These are phyloP conservation scores for Ampelocalamus luodianensis DNA, from an alignment of 176 grass and related monocot species.

Conservation along the genomic window DNA sequence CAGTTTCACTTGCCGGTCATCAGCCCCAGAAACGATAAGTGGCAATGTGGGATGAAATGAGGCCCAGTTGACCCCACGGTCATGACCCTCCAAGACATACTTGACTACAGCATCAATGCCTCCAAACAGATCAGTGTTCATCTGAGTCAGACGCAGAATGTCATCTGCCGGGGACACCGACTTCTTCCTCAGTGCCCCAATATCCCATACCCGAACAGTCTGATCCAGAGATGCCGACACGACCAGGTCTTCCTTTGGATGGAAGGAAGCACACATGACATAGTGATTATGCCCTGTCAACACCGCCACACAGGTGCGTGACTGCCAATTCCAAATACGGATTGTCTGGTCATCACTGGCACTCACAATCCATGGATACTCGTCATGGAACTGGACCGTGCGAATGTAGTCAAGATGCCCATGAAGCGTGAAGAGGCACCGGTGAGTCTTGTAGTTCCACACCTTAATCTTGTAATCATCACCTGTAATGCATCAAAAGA, in stretches of 20 bases:
- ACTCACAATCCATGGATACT: constrained; percentile 86
- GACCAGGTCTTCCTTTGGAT: constrained; percentile 90
- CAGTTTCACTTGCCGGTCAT: constrained; percentile 90
- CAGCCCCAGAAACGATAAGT: constrained; percentile 86
- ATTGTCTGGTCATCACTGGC: constrained; percentile 92
- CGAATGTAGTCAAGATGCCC: constrained; percentile 94
- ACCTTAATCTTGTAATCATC: constrained; percentile 98
- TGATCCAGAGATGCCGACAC: constrained; percentile 88
- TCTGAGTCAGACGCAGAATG: constrained; percentile 75
- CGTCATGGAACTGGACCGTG: constrained; percentile 85
- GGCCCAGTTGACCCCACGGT: constrained; percentile 92
- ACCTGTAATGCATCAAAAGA: constrained; percentile 49
- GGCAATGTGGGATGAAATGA: constrained; percentile 83
- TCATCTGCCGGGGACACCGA: constrained; percentile 77
- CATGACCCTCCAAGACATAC: constrained; percentile 90
- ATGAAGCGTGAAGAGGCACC: constrained; percentile 88
- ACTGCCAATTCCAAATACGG: constrained; percentile 96
- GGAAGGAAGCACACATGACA: constrained; percentile 94
- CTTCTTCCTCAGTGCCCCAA: constrained; percentile 75
- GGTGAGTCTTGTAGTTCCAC: constrained; percentile 94
- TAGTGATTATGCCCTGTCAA: constrained; percentile 93
- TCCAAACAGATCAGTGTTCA: constrained; percentile 94
- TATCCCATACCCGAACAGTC: constrained; percentile 91
- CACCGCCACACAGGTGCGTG: constrained; percentile 76
- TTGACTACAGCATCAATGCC: constrained; percentile 85